These are phyloP conservation scores for Cryptococcus sp. DNA, from an alignment of 1,284 basidiomycete genomes.

Conservation along the genomic window DNA sequence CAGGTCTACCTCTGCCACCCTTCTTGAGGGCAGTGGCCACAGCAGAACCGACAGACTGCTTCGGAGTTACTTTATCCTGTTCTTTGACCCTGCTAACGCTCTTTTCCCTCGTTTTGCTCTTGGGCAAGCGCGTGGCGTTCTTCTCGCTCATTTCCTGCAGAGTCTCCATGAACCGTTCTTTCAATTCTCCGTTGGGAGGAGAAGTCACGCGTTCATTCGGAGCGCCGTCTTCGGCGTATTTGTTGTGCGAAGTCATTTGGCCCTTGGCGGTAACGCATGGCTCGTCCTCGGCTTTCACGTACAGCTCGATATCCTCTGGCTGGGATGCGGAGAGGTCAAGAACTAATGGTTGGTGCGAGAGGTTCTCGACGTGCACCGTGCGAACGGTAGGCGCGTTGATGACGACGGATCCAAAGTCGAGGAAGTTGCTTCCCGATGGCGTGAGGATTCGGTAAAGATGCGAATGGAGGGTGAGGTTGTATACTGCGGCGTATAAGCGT, in stretches of 20 bases:
- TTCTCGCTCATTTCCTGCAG: conserved; percentile 46
- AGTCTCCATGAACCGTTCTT: conserved; percentile 58
- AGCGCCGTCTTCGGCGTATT: conserved; percentile 18
- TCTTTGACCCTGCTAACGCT: conserved; percentile 17
- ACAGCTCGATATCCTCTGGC: conserved; percentile 57
- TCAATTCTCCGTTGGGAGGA: conserved; percentile 37
- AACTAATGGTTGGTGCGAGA: conserved; percentile 44
- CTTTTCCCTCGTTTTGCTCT: conserved; percentile 27
- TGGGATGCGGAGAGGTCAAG: conserved; percentile 57
- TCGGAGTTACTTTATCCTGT: conserved; percentile 15
- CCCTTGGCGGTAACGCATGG: not conserved
- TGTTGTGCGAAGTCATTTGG: not conserved
- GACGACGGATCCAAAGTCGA: conserved; percentile 58
- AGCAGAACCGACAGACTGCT: conserved; percentile 34
- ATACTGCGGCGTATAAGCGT: conserved; percentile 25
- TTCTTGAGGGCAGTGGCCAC: conserved; percentile 54
- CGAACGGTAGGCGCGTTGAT: conserved; percentile 56
- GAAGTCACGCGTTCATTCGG: conserved; percentile 13
- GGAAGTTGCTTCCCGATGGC: conserved; percentile 56
- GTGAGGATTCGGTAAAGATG: conserved; percentile 59
- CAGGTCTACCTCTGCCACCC: conserved; percentile 55
- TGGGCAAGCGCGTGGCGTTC: conserved; percentile 17
- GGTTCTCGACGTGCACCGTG: conserved; percentile 56
- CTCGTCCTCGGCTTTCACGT: conserved; percentile 47
- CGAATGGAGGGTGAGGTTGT: conserved; percentile 58